A percentile compares a stretch with the other conserved stretches of the same genome.
Conservation (phyloP, 495 filamentous ascomycete genomes). For the Polyplosphaeria fusca region DNA sequence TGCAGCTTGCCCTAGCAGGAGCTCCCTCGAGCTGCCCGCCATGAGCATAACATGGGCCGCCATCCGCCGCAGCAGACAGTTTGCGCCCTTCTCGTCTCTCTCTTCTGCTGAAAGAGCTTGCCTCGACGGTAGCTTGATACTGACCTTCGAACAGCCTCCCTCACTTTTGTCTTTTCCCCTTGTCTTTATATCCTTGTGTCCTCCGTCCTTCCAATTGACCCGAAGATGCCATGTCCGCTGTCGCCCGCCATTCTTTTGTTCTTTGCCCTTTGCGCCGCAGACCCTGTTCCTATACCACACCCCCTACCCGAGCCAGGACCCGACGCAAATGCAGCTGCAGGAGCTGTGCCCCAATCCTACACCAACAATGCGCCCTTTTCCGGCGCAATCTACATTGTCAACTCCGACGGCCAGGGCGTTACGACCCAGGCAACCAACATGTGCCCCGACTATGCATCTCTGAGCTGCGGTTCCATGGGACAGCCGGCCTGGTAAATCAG, state of each 20-base stretch:
- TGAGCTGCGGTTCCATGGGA: constrained; percentile 35
- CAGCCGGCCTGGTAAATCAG: constrained; percentile 36
- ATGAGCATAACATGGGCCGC: background rate
- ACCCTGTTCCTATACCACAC: background rate
- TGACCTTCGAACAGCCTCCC: no score
- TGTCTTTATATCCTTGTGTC: background rate
- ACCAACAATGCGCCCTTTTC: constrained; percentile 33
- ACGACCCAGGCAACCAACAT: constrained; percentile 27
- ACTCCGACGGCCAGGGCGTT: constrained; percentile 26
- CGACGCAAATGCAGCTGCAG: background rate
- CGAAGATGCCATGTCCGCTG: background rate
- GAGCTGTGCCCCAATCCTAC: constrained; percentile 22
- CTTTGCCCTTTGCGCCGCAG: constrained; percentile 5
- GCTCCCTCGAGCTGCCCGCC: constrained; percentile 1
- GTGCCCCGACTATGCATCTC: constrained; percentile 38
- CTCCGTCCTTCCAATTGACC: background rate
- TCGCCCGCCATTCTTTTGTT: background rate
- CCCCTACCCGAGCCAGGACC: background rate
- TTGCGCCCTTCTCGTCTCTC: no score
- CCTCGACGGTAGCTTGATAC: no score
- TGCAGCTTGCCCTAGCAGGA: constrained; percentile 10
- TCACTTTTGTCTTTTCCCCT: background rate
- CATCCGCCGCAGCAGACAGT: background rate
- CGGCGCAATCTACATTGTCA: constrained; percentile 36
- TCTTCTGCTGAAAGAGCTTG: no score